Percentiles rank a stretch among this genome's conserved stretches.
Evolutionary conservation across 2,329 filamentous ascomycete genomes (phyloP).

Genomic region (Scolecobasidium constrictum): DNA sequence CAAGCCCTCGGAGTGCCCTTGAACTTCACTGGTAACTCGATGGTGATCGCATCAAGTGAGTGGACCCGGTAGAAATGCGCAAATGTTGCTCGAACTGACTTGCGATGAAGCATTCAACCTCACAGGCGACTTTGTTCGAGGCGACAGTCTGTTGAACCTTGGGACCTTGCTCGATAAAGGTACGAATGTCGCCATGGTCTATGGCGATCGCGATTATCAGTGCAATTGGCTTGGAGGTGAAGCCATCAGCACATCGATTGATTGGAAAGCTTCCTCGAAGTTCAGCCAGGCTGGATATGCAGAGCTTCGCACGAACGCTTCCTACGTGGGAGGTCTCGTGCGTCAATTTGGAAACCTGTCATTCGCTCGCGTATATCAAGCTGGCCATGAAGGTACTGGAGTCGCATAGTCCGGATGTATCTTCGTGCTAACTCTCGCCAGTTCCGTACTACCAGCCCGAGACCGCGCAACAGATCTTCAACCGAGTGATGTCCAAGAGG

Average conservation of each 20-base stretch:
- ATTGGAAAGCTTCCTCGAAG: constrained; percentile 29
- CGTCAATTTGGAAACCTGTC: constrained; percentile 20
- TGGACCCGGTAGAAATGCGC: too few relatives aligned
- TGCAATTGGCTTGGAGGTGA: constrained; percentile 50
- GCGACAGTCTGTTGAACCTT: constrained; percentile 37
- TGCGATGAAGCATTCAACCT: constrained; percentile 34
- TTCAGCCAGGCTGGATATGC: constrained; percentile 42
- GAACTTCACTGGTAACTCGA: constrained; percentile 38
- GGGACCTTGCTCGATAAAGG: constrained; percentile 44
- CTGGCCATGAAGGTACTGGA: constrained; percentile 14
- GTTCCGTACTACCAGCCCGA: constrained; percentile 45
- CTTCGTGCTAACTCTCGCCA: constrained; percentile 1
- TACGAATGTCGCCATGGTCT: constrained; percentile 44
- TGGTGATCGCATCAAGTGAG: too few relatives aligned
- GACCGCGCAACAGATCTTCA: constrained; percentile 43
- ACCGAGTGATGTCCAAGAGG: constrained; percentile 37
- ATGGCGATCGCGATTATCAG: constrained; percentile 45
- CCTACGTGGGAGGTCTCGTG: constrained; percentile 18
- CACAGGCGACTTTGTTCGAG: constrained; percentile 38
- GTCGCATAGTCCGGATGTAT: background rate
- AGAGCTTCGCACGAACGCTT: constrained; percentile 15
- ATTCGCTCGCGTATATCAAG: constrained; percentile 18
- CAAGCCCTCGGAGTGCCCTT: constrained; percentile 47
- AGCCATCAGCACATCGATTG: constrained; percentile 36
- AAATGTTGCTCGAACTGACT: too few relatives aligned